Evolutionary conservation across 2,329 filamentous ascomycete genomes (phyloP).

Genomic region (Xylaria sp.): DNA sequence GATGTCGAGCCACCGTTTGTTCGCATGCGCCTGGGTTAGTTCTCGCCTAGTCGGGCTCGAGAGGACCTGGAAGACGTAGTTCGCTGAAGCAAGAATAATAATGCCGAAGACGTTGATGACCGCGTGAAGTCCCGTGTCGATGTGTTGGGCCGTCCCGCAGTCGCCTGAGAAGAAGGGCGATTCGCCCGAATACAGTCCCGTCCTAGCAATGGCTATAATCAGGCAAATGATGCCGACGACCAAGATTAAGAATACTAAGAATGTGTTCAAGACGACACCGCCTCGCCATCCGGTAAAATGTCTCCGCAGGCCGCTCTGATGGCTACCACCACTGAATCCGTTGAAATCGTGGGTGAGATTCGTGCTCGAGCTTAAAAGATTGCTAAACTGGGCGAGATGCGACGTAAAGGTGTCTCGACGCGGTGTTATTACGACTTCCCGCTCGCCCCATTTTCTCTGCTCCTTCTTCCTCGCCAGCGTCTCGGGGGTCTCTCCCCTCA

Average conservation of each 20-base stretch:
- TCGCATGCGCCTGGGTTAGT: conserved; percentile 49
- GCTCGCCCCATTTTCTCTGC: conserved; percentile 39
- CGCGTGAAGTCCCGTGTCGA: conserved; percentile 48
- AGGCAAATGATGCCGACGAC: conserved; percentile 44
- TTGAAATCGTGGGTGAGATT: conserved; percentile 24
- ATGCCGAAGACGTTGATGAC: conserved; percentile 48
- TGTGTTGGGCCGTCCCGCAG: conserved; percentile 40
- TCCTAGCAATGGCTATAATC: conserved; percentile 41
- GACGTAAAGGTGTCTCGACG: conserved; percentile 37
- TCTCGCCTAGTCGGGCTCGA: conserved; percentile 56
- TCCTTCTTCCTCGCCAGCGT: conserved; percentile 50
- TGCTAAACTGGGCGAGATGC: conserved; percentile 41
- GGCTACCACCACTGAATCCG: conserved; percentile 32
- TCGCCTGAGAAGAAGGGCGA: conserved; percentile 44
- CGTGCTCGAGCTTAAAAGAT: conserved; percentile 34
- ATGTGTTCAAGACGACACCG: conserved; percentile 48
- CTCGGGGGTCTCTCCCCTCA: conserved; percentile 59
- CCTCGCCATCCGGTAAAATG: conserved; percentile 50
- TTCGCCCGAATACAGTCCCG: conserved; percentile 39
- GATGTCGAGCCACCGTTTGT: conserved; percentile 54
- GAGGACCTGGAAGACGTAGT: conserved; percentile 58
- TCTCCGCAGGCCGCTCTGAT: conserved; percentile 34
- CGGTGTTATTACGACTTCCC: conserved; percentile 38
- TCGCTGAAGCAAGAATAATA: conserved; percentile 50
- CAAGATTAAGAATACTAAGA: conserved; percentile 43